Conservation (phyloP, 495 filamentous ascomycete species). For the Diplogelasinospora grovesii region DNA sequence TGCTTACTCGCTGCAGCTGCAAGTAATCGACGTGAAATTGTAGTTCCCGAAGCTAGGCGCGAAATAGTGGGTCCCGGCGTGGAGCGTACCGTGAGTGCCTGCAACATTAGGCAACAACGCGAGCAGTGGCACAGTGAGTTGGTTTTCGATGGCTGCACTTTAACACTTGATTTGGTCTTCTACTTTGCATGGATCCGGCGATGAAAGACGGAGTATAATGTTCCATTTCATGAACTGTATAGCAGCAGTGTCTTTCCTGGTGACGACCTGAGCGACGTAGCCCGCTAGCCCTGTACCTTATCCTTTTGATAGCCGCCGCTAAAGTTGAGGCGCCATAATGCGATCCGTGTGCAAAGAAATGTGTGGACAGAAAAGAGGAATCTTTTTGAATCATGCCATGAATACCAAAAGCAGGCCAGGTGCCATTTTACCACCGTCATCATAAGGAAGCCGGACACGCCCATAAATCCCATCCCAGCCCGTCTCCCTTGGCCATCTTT, state of each 20-base stretch:
- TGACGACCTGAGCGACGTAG: background rate
- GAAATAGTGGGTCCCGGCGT: too few relatives aligned
- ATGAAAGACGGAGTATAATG: background rate
- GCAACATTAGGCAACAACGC: too few relatives aligned
- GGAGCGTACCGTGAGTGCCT: too few relatives aligned
- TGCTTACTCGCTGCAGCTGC: too few relatives aligned
- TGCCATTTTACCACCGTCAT: conserved; percentile 15
- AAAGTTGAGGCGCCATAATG: conserved; percentile 1
- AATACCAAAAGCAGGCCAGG: conserved; percentile 12
- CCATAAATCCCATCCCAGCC: conserved; percentile 19
- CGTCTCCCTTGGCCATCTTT: conserved; percentile 7
- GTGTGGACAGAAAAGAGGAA: conserved; percentile 11
- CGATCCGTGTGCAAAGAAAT: conserved; percentile 3
- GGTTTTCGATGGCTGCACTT: too few relatives aligned
- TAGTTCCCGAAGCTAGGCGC: too few relatives aligned
- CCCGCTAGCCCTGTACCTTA: background rate
- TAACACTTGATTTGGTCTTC: too few relatives aligned
- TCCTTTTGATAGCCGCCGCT: conserved; percentile 3
- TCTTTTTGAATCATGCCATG: conserved; percentile 18
- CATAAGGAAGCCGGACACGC: conserved; percentile 12
- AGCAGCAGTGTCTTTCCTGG: background rate
- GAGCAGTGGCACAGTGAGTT: too few relatives aligned
- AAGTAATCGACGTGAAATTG: too few relatives aligned
- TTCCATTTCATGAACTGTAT: conserved; percentile 1
- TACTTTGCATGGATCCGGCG: too few relatives aligned